Conservation (phyloP, 805 yeast species). For the Candida boleticola region DNA sequence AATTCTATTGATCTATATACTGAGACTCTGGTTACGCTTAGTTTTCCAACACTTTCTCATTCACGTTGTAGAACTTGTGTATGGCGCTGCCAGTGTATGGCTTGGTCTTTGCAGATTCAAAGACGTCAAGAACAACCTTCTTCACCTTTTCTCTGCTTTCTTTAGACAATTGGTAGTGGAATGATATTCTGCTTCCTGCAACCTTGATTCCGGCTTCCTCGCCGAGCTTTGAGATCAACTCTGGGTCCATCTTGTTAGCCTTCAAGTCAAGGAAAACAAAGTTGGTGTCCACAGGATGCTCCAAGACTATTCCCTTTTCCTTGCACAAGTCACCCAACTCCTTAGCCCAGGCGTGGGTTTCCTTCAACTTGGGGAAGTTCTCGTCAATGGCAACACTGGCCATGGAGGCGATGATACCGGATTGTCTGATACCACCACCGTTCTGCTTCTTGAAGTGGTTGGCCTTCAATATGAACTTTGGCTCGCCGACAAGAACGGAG, state of each 20-base stretch:
- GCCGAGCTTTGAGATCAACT: slow-evolving; percentile 51
- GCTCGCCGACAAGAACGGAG: slow-evolving; percentile 73
- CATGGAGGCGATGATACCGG: slow-evolving; percentile 79
- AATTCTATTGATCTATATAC: too few relatives aligned
- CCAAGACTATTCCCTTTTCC: slow-evolving; percentile 53
- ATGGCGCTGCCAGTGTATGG: slow-evolving; percentile 34
- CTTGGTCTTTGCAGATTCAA: slow-evolving; percentile 48
- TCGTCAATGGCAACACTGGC: slow-evolving; percentile 76
- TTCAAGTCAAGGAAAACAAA: slow-evolving; percentile 72
- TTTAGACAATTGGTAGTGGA: slow-evolving; percentile 54
- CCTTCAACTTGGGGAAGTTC: slow-evolving; percentile 56
- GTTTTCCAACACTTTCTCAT: neutral
- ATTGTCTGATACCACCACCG: slow-evolving; percentile 93
- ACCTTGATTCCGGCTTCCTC: slow-evolving; percentile 59
- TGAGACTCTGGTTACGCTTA: too few relatives aligned
- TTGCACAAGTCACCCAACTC: slow-evolving; percentile 54
- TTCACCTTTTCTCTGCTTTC: slow-evolving; percentile 39
- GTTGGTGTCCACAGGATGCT: slow-evolving; percentile 79
- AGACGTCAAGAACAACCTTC: slow-evolving; percentile 55
- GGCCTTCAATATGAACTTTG: slow-evolving; percentile 60
- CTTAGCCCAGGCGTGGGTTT: slow-evolving; percentile 51
- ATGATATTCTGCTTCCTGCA: slow-evolving; percentile 74
- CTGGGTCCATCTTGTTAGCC: slow-evolving; percentile 55
- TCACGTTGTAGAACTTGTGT: slow-evolving; percentile 7
- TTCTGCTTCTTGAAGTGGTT: slow-evolving; percentile 86